Base-by-base conservation (phyloP, 192 early-diverging fungal species). In the Dispira simplex region DNA sequence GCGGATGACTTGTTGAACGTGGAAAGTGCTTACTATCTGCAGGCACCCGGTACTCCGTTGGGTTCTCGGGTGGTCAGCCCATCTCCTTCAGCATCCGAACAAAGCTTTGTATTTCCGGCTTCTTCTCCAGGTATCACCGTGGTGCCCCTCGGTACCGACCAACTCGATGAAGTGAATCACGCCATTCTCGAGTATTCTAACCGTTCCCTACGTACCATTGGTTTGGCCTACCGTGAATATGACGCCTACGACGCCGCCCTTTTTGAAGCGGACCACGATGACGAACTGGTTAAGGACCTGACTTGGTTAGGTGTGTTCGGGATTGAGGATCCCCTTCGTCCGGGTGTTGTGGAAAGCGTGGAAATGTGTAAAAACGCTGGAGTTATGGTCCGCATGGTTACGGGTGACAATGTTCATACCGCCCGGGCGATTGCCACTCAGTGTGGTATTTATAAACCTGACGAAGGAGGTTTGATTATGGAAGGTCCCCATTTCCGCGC, bases 341-440 rank as follows among this genome's bases (percentile, higher is more conserved):
- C 90, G 2, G 97, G 94, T 58, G 97, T 99, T 3, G 83, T 87
- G 8, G 90, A 87, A 64, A 93, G 94, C 39, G 97, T 99, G 39
- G 70, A 77, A n/a, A 70, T 77, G 18, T 98, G 94, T 70, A 85
- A 86, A 69, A 77, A 81, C 32, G 97, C 97, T 25, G 94, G 97
- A 54, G 88, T 99, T 28, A 81, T 86, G 75, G 91, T 99, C 49
- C 87, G 95, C 14, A 99, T 99, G 97, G 94, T 99, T 20, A 99
- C 97, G 1, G 97, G 97, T 56, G 97, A 99, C 77, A 96, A 96
- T 67, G 63, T 92, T 49, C 73, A 86, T 0, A 99, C 97, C 1
- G 97, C 97, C 2, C 82, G 86, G 46, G 86, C 91, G 8, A 99
- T 99, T 72, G 97, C 95, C 43, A 86, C 79, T 12, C 86, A 92